phyloP scores from a whole-genome alignment of 805 yeast species.

The Ogataea nonfermentans region DNA sequence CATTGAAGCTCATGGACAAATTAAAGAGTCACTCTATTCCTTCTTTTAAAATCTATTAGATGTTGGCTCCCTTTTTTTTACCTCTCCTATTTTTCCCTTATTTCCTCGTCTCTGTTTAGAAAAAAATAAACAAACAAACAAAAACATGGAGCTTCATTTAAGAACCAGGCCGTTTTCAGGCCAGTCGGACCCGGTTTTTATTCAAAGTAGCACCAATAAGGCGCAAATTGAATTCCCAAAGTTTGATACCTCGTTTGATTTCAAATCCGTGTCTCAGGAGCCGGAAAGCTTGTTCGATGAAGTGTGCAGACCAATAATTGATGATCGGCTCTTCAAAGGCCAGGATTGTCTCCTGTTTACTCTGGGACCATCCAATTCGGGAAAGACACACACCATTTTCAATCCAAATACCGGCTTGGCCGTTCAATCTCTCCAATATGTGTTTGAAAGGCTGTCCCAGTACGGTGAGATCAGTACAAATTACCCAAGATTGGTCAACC shows the following conservation, averaged over 20 bases:
- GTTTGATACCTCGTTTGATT: slow-evolving; percentile 28
- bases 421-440: slow-evolving; percentile 20
- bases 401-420: slow-evolving; percentile 18
- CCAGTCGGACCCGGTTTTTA: slow-evolving; percentile 17
- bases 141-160: slow-evolving; percentile 29
- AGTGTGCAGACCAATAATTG: slow-evolving; percentile 35
- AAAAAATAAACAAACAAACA: slow-evolving; percentile 9
- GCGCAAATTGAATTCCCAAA: slow-evolving; percentile 27
- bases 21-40: no score
- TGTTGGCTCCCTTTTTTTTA: slow-evolving; percentile 4
- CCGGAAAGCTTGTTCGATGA: slow-evolving; percentile 35
- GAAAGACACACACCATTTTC: slow-evolving; percentile 42
- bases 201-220: slow-evolving; percentile 13
- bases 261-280: slow-evolving; percentile 32
- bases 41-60: neutral
- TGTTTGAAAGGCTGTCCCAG: slow-evolving; percentile 23
- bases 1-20: neutral
- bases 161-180: slow-evolving; percentile 37
- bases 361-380: slow-evolving; percentile 54
- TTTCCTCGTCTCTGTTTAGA: slow-evolving; percentile 1
- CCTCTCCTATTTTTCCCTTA: neutral
- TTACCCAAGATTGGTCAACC: slow-evolving; percentile 4
- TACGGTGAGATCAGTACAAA: slow-evolving; percentile 11
- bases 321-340: slow-evolving; percentile 28
- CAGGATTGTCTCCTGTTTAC: slow-evolving; percentile 46